Conservation (phyloP, 176 grass and related monocot genomes). For the Musa acuminata region DNA sequence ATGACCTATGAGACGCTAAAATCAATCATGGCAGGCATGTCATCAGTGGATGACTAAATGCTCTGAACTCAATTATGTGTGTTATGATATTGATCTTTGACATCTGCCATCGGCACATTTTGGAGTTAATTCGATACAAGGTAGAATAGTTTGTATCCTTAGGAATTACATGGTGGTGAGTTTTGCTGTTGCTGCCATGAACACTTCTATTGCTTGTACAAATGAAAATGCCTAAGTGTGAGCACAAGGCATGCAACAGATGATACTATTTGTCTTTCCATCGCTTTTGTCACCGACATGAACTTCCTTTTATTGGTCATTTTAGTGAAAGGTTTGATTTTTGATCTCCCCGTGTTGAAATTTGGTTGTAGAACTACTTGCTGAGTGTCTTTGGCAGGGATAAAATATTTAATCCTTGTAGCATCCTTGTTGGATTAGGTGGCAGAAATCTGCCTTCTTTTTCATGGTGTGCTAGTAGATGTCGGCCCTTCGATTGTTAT, state of each 20-base stretch:
- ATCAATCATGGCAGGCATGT: constrained; percentile 34
- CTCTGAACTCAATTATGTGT: not conserved
- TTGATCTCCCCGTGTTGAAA: no score
- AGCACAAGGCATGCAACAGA: not conserved
- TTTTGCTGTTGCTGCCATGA: constrained; percentile 9
- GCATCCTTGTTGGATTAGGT: no score
- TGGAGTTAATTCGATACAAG: not conserved
- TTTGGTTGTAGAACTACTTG: no score
- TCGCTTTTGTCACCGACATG: no score
- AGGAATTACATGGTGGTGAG: constrained; percentile 2
- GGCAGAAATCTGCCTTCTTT: no score
- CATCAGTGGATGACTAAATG: constrained; percentile 36
- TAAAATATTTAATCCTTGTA: no score
- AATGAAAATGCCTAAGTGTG: not conserved
- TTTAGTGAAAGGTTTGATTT: no score
- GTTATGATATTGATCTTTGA: not conserved
- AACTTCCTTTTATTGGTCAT: no score
- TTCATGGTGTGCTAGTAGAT: no score
- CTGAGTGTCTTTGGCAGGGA: no score
- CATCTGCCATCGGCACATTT: not conserved
- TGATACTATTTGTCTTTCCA: no score
- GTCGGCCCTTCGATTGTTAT: no score
- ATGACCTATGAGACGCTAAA: constrained; percentile 92
- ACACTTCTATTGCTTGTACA: constrained; percentile 1
- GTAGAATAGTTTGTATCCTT: constrained; percentile 1